Conservation (phyloP, 208 protist genomes). For the Crithidia expoeki region DNA sequence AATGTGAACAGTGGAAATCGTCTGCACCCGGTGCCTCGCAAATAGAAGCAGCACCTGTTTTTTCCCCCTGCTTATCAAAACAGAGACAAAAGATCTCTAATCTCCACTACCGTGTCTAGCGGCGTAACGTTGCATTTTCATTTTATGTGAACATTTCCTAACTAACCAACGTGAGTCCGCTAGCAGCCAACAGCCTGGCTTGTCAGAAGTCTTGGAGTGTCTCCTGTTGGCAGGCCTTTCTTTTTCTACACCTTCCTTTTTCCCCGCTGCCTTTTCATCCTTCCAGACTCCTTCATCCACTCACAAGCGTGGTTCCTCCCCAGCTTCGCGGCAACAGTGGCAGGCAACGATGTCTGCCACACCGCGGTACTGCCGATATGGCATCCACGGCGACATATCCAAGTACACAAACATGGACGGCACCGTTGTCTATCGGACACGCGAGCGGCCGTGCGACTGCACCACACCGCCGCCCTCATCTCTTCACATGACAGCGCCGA, state of each 20-base stretch:
- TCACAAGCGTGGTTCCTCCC: too few relatives aligned
- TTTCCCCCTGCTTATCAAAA: too few relatives aligned
- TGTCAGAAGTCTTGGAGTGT: too few relatives aligned
- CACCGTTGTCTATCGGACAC: conserved; percentile 42
- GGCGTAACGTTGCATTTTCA: too few relatives aligned
- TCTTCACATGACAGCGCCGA: not conserved
- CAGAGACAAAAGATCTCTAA: not conserved
- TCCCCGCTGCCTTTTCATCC: not conserved
- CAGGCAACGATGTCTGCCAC: not conserved
- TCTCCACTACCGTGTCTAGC: not conserved
- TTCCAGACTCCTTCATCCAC: not conserved
- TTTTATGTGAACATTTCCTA: too few relatives aligned
- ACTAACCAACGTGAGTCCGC: too few relatives aligned
- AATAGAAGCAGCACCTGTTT: not conserved
- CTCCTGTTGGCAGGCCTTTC: not conserved
- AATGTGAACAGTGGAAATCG: not conserved
- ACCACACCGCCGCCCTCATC: not conserved
- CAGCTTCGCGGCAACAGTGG: too few relatives aligned
- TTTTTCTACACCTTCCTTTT: not conserved
- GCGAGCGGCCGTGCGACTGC: conserved; percentile 49
- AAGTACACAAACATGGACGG: conserved; percentile 45
- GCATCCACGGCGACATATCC: conserved; percentile 44
- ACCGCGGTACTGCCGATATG: conserved; percentile 54
- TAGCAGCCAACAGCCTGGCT: too few relatives aligned
- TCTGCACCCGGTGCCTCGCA: not conserved